phyloP scores from a whole-genome alignment of 768 basidiomycete genomes.

The Lactarius vividus region DNA sequence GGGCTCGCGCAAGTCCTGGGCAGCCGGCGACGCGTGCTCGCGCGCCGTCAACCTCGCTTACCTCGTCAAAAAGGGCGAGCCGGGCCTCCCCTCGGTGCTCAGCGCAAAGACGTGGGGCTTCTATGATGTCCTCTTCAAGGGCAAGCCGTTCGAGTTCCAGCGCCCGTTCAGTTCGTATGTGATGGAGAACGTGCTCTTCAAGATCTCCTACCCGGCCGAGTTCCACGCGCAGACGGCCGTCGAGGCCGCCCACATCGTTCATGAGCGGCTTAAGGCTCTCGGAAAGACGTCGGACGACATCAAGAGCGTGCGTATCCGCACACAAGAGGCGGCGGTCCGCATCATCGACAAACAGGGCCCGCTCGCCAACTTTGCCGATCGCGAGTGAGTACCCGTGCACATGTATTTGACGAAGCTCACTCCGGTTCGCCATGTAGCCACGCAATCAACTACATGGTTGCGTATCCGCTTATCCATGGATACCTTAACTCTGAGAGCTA shows the following conservation, averaged over 20 bases:
- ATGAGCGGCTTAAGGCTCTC: conserved; percentile 70
- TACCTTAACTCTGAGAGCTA: conserved; percentile 89
- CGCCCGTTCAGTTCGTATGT: conserved; percentile 83
- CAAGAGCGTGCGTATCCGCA: conserved; percentile 86
- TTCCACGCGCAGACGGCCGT: conserved; percentile 97
- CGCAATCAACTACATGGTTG: conserved; percentile 95
- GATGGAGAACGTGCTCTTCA: conserved; percentile 94
- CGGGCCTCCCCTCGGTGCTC: conserved; percentile 86
- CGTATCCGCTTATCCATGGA: conserved; percentile 90
- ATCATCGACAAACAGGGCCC: conserved; percentile 96
- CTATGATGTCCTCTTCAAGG: conserved; percentile 94
- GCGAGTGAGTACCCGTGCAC: conserved; percentile 58
- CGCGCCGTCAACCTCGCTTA: conserved; percentile 89
- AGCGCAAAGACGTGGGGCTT: conserved; percentile 96
- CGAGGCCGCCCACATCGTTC: conserved; percentile 80
- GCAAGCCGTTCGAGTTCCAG: conserved; percentile 90
- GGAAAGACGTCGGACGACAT: conserved; percentile 89
- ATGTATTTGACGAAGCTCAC: neutral
- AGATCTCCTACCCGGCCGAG: conserved; percentile 92
- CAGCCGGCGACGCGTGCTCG: conserved; percentile 91
- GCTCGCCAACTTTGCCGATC: conserved; percentile 88
- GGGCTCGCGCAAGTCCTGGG: conserved; percentile 91
- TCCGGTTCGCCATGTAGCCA: conserved; percentile 48
- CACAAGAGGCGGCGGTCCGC: conserved; percentile 88
- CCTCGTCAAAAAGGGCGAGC: conserved; percentile 88